Conservation (phyloP, 2,329 filamentous ascomycete species). For the Monilinia aucupariae region DNA sequence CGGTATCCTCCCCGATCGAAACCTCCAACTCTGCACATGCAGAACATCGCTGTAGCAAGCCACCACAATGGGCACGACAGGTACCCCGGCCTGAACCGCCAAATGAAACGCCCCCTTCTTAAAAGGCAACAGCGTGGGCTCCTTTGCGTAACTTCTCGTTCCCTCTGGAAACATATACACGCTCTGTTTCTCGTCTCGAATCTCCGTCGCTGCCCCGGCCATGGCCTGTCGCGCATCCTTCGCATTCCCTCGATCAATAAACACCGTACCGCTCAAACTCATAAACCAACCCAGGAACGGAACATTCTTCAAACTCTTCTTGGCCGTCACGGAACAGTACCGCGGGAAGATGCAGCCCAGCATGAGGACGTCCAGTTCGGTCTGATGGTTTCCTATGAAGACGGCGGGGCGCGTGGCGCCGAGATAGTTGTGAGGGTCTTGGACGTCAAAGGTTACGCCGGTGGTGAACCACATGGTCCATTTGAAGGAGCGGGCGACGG, state of each 20-base stretch:
- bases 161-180: slow-evolving; percentile 91
- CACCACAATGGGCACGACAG: slow-evolving; percentile 78
- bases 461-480: slow-evolving; percentile 68
- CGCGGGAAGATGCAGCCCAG: slow-evolving; percentile 83
- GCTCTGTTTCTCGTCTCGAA: slow-evolving; percentile 64
- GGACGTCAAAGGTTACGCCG: slow-evolving; percentile 71
- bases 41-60: slow-evolving; percentile 75
- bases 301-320: slow-evolving; percentile 70
- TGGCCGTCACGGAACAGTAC: slow-evolving; percentile 90
- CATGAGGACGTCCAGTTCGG: slow-evolving; percentile 90
- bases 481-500: slow-evolving; percentile 72
- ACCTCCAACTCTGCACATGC: slow-evolving; percentile 57
- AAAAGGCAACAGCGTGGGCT: slow-evolving; percentile 82
- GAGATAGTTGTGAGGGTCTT: slow-evolving; percentile 56
- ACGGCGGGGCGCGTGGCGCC: slow-evolving; percentile 69
- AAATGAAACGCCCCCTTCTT: slow-evolving; percentile 99
- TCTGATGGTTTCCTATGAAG: slow-evolving; percentile 93
- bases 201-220: slow-evolving; percentile 73
- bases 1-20: slow-evolving; percentile 65
- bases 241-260: slow-evolving; percentile 87
- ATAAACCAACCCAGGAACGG: slow-evolving; percentile 96
- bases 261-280: slow-evolving; percentile 79
- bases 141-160: slow-evolving; percentile 80
- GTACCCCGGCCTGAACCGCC: slow-evolving; percentile 87
- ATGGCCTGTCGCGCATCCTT: slow-evolving; percentile 81